Evolutionary conservation across 2,329 filamentous ascomycete genomes (phyloP), one percentile per base, ranked within the genome.

Genomic region (Talaromyces atroroseus): DNA sequence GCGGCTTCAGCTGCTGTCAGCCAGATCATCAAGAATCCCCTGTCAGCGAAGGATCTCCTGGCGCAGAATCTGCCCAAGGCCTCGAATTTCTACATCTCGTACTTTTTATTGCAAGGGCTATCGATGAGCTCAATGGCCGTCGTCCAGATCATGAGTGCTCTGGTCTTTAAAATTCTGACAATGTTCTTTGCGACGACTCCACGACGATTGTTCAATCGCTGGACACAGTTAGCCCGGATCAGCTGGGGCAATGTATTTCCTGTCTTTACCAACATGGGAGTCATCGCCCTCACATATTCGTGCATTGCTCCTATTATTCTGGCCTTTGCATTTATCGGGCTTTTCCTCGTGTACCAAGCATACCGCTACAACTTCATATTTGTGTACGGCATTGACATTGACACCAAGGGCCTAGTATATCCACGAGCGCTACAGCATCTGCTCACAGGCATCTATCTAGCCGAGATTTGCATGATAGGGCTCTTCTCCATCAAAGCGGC

Each of bases 1-100:
- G 88, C 89, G 8, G 92, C 92, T 2, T 85, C 90, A 0, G 82
- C 88, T 1, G 84, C 90, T 0, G 80, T 84, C 1, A 75, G 82
- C 21, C 71, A 86, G 45, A 86, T 95, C 50, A 76, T 85, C 23
- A 61, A 86, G 1, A 69, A 90, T 44, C 90, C 91, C 0, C 71
- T 79, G 8, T 78, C 78, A 0, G 81, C 83, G 5, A 85, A 90
- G 1, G 76, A 75, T 11, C 76, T 94, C 5, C 78, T 96, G 10
- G 87, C 91, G 0, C 68, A 80, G 42, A 88, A 90, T 61, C 76
- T 99, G 2, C 94, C 94, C 18, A 89, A 86, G 62, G 87, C 91
- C 0, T 92, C 90, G 58, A 97, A 95, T 72, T 95, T 96, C 67
- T 99, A 96, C 72, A 87, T 97, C 14, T 91, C 88, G 0, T 99